Evolutionary conservation across 2,329 filamentous ascomycete species (phyloP).

Genomic region (Hypoxylon rubiginosum): DNA sequence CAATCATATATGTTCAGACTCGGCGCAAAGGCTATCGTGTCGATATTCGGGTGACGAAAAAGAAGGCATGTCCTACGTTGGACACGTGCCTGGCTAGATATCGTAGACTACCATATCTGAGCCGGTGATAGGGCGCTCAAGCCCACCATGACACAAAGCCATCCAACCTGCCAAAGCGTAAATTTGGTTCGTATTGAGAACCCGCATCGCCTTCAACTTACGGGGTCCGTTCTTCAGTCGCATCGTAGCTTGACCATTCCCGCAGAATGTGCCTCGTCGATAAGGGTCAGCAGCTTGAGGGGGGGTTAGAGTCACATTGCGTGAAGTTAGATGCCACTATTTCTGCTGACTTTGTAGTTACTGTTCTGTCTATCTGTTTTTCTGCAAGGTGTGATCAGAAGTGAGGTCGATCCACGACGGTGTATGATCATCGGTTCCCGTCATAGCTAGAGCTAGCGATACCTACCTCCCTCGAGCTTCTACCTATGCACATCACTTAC

Average conservation of each 20-base stretch:
- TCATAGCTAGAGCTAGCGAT: neutral
- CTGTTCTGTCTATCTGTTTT: slow-evolving; percentile 24
- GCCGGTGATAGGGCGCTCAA: slow-evolving; percentile 25
- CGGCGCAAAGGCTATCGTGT: slow-evolving; percentile 33
- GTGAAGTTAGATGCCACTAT: slow-evolving; percentile 26
- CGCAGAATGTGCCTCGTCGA: slow-evolving; percentile 12
- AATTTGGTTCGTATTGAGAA: slow-evolving; percentile 26
- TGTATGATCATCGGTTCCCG: slow-evolving; percentile 25
- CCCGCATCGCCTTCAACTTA: slow-evolving; percentile 26
- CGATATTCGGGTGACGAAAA: slow-evolving; percentile 36
- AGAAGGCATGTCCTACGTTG: slow-evolving; percentile 34
- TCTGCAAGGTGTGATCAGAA: slow-evolving; percentile 29
- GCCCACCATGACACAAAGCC: slow-evolving; percentile 29
- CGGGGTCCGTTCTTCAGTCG: slow-evolving; percentile 18
- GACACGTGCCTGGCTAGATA: slow-evolving; percentile 41
- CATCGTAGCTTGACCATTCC: slow-evolving; percentile 32
- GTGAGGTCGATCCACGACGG: slow-evolving; percentile 23
- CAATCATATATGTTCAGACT: slow-evolving; percentile 38
- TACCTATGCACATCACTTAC: slow-evolving; percentile 24
- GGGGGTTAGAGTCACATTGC: slow-evolving; percentile 32
- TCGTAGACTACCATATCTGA: slow-evolving; percentile 19
- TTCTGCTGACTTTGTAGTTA: slow-evolving; percentile 26
- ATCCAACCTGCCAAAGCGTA: slow-evolving; percentile 24
- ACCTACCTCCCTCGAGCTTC: slow-evolving; percentile 15
- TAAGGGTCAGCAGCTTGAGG: slow-evolving; percentile 23